phyloP scores from a whole-genome alignment of 2,329 filamentous ascomycete species.

The Cercospora nicotianae region DNA sequence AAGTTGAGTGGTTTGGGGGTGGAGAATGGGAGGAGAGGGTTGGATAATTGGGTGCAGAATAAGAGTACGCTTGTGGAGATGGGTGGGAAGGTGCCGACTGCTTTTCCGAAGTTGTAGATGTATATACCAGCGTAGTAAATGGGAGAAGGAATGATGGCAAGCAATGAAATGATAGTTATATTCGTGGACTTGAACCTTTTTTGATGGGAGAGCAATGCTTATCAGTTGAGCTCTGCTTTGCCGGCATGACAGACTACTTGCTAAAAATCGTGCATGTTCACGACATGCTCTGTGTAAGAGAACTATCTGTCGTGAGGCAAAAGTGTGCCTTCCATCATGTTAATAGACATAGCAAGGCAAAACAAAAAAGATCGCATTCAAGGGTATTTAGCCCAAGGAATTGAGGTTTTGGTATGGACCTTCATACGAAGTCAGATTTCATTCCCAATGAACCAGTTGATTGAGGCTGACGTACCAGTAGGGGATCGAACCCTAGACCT shows the following conservation, averaged over 20 bases:
- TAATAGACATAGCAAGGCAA: no score
- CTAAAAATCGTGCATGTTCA: background rate
- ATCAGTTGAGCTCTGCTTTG: no score
- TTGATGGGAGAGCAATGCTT: no score
- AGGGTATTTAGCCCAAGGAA: background rate
- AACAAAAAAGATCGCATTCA: conserved; percentile 1
- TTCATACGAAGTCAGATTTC: no score
- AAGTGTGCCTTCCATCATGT: background rate
- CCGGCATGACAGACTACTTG: background rate
- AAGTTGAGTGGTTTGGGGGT: conserved; percentile 86
- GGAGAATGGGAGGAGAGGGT: conserved; percentile 77
- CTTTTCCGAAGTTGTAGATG: conserved; percentile 53
- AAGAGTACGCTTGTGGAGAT: conserved; percentile 88
- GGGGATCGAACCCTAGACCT: conserved; percentile 17
- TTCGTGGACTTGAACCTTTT: no score
- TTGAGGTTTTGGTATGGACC: background rate
- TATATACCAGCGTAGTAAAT: background rate
- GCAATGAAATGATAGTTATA: no score
- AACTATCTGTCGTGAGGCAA: background rate
- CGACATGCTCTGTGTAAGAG: no score
- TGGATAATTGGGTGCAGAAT: conserved; percentile 80
- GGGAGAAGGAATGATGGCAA: no score
- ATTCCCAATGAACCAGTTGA: no score
- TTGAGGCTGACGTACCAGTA: background rate
- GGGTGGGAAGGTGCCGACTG: conserved; percentile 66